Evolutionary conservation across 2,329 filamentous ascomycete genomes (phyloP).

Genomic region (Aspergillus sp.): DNA sequence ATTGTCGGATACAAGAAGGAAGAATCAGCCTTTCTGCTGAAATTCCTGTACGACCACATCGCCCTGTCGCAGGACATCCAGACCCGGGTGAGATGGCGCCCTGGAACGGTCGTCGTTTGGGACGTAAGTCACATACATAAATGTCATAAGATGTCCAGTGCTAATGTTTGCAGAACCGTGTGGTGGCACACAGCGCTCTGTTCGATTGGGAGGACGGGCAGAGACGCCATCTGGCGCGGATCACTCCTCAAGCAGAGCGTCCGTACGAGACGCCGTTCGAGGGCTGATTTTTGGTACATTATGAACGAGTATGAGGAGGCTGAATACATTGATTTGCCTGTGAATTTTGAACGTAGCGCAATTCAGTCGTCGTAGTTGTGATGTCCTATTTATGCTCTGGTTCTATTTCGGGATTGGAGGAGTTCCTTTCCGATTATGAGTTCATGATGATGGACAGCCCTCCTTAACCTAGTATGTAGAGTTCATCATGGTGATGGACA

Average conservation of each 20-base stretch:
- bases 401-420: no score
- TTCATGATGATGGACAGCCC: no score
- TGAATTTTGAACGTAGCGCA: no score
- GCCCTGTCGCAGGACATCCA: slow-evolving; percentile 71
- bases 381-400: no score
- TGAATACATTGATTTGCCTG: no score
- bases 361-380: no score
- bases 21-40: slow-evolving; percentile 73
- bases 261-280: slow-evolving; percentile 69
- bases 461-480: no score
- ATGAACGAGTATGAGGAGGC: no score
- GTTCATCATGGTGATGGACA: no score
- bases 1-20: slow-evolving; percentile 85
- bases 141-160: not conserved
- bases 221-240: slow-evolving; percentile 73
- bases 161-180: slow-evolving; percentile 55
- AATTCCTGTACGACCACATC: slow-evolving; percentile 75
- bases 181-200: slow-evolving; percentile 74
- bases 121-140: slow-evolving; percentile 49
- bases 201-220: slow-evolving; percentile 80
- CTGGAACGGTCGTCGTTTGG: slow-evolving; percentile 81
- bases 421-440: no score
- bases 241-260: slow-evolving; percentile 77
- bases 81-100: slow-evolving; percentile 71
- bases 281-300: no score